A percentile compares a stretch with the other conserved stretches of the same genome.
These are phyloP conservation scores for Tremella yokohamensis DNA, from an alignment of 768 basidiomycete species.

Conservation along the genomic window DNA sequence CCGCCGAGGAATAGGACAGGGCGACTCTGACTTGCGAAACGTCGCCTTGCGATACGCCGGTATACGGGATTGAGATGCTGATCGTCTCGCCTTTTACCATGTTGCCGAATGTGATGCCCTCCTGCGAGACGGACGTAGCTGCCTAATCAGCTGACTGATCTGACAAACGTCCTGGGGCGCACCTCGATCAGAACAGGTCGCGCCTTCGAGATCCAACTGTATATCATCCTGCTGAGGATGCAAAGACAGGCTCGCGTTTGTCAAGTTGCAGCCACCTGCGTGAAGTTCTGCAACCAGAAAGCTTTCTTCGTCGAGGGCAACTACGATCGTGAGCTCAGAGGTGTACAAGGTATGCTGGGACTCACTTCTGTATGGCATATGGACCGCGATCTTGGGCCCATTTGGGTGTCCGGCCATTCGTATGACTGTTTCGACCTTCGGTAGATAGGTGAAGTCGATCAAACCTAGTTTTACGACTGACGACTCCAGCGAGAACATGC, in stretches of 20 bases:
- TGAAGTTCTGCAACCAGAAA: conserved; percentile 40
- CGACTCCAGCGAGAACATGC: too few relatives aligned
- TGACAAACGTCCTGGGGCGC: background rate
- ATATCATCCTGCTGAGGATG: conserved; percentile 15
- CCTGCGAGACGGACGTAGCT: conserved; percentile 3
- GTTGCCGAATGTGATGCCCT: conserved; percentile 14
- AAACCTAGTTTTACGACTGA: too few relatives aligned
- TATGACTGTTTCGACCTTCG: background rate
- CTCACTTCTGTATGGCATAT: conserved; percentile 46
- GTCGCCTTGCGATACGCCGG: conserved; percentile 50
- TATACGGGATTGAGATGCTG: conserved; percentile 44
- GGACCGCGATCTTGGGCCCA: conserved; percentile 63
- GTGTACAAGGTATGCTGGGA: background rate
- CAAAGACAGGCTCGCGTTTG: conserved; percentile 12
- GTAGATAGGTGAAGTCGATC: conserved; percentile 5
- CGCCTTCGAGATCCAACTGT: conserved; percentile 9
- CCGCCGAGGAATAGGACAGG: background rate
- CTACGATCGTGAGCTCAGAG: conserved; percentile 15
- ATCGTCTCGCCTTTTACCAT: conserved; percentile 20
- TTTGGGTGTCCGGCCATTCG: conserved; percentile 25
- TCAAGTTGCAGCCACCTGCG: conserved; percentile 34
- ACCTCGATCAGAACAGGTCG: conserved; percentile 10
- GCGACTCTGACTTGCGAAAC: conserved; percentile 46
- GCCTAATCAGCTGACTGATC: conserved; percentile 1
- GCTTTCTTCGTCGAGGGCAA: conserved; percentile 38